Evolutionary conservation across 1,284 basidiomycete genomes (phyloP).

Genomic region (Stygiomarasmius scandens): DNA sequence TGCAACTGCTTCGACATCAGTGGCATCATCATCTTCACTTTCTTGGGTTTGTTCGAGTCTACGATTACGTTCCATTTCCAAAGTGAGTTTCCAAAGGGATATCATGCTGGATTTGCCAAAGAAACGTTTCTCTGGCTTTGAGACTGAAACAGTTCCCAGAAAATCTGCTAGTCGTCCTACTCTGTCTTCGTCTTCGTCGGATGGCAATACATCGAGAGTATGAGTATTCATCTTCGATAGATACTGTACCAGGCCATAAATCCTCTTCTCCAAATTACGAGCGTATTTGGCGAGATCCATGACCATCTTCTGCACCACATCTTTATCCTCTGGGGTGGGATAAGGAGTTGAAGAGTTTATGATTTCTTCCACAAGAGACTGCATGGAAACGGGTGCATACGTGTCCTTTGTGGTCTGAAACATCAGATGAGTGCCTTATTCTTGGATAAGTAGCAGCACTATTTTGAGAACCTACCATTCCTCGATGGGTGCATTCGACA

Average conservation of each 20-base stretch:
- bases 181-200: not conserved
- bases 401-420: not conserved
- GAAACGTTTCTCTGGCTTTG: not conserved
- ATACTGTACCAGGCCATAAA: not conserved
- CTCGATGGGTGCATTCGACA: constrained; percentile 6
- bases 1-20: not conserved
- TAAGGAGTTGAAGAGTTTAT: constrained; percentile 17
- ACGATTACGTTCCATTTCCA: not conserved
- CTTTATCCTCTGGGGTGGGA: constrained; percentile 15
- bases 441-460: too few species aligned
- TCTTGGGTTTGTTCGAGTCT: not conserved
- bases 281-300: constrained; percentile 20
- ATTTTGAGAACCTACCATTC: not conserved
- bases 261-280: constrained; percentile 11
- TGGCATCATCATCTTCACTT: not conserved
- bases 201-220: not conserved
- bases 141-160: not conserved
- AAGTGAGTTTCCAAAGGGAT: not conserved
- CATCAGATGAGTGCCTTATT: too few species aligned
- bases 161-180: not conserved
- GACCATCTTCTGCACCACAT: constrained; percentile 12
- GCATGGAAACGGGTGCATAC: not conserved
- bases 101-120: not conserved
- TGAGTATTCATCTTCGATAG: not conserved
- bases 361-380: constrained; percentile 17